Evolutionary conservation across 2,329 filamentous ascomycete species (phyloP).

Genomic region (Aureobasidium pullulans): DNA sequence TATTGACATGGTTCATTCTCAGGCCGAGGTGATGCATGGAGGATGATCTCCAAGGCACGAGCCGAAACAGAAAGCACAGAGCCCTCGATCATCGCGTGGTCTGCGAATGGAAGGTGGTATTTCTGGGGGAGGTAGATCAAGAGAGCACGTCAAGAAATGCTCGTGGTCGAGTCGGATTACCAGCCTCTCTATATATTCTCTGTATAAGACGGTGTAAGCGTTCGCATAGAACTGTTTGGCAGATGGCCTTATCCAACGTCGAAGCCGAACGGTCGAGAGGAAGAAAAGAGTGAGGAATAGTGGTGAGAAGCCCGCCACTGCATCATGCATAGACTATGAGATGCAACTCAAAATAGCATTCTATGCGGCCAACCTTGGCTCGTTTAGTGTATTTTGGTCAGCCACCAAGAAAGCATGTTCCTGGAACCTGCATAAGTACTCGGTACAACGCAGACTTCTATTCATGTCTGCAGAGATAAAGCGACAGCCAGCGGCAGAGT

Average conservation of each 20-base stretch:
- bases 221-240: slow-evolving; percentile 2
- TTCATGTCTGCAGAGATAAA: not conserved
- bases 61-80: slow-evolving; percentile 5
- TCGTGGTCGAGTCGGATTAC: not conserved
- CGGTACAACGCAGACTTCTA: not conserved
- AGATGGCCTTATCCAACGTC: not conserved
- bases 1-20: not conserved
- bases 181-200: not conserved
- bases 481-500: not conserved
- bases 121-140: not conserved
- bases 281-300: not conserved
- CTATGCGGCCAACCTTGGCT: not conserved
- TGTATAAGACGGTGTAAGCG: not conserved
- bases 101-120: not conserved
- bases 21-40: not conserved
- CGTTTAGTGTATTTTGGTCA: not conserved
- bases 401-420: slow-evolving; percentile 1
- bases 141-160: not conserved
- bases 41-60: slow-evolving; percentile 5
- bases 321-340: slow-evolving; percentile 13
- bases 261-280: slow-evolving; percentile 1
- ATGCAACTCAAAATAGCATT: slow-evolving; percentile 12
- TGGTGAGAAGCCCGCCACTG: slow-evolving; percentile 2
- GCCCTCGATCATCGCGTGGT: not conserved
- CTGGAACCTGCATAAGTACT: slow-evolving; percentile 12